phyloP scores from a whole-genome alignment of 768 basidiomycete species.

The Rhizopogon roseolus region DNA sequence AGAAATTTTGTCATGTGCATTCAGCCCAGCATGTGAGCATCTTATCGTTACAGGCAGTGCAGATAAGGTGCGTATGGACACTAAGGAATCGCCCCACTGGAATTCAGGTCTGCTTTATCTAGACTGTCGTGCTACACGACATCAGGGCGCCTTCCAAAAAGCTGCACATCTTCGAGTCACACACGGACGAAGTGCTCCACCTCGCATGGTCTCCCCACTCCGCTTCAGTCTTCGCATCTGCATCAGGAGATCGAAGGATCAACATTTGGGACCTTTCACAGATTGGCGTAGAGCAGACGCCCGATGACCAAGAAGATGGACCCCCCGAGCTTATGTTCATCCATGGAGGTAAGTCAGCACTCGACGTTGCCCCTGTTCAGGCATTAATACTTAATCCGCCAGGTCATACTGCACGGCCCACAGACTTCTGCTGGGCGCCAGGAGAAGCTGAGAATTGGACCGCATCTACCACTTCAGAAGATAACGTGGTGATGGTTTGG shows the following conservation, averaged over 20 bases:
- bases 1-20: slow-evolving; percentile 88
- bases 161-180: slow-evolving; percentile 88
- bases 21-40: slow-evolving; percentile 76
- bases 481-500: slow-evolving; percentile 98
- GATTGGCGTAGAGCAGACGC: slow-evolving; percentile 94
- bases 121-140: slow-evolving; percentile 91
- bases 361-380: slow-evolving; percentile 1
- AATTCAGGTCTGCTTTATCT: background rate
- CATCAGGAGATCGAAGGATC: slow-evolving; percentile 87
- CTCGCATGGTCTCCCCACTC: slow-evolving; percentile 95
- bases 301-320: slow-evolving; percentile 97
- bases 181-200: slow-evolving; percentile 92
- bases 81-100: background rate
- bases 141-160: slow-evolving; percentile 68
- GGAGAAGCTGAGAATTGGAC: slow-evolving; percentile 81
- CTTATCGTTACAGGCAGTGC: slow-evolving; percentile 88
- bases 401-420: slow-evolving; percentile 87
- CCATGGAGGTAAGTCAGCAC: slow-evolving; percentile 70
- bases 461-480: slow-evolving; percentile 84
- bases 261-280: slow-evolving; percentile 92
- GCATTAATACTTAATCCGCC: slow-evolving; percentile 2
- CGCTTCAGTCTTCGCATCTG: slow-evolving; percentile 89
- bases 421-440: slow-evolving; percentile 96
- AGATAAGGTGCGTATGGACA: slow-evolving; percentile 65
- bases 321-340: slow-evolving; percentile 95